Conservation (phyloP, 164 flowering plant species). For the Saururus chinensis region DNA sequence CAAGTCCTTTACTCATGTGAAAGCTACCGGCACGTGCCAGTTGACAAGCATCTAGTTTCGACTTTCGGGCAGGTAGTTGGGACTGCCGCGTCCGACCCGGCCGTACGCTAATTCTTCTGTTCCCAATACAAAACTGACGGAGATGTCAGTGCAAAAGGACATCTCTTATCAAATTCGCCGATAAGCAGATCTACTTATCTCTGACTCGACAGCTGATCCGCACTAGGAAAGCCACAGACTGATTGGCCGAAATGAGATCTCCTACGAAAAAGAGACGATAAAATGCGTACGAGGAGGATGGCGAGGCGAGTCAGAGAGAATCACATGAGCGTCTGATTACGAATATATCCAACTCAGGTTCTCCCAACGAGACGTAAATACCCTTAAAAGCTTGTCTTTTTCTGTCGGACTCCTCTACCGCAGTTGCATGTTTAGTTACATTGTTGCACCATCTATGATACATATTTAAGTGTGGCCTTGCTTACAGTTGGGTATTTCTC, state of each 20-base stretch:
- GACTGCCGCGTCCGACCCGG: constrained; percentile 1
- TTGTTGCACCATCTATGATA: no score
- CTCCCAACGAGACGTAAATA: no score
- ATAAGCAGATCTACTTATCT: constrained; percentile 2
- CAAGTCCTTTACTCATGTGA: no score
- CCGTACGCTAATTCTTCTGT: constrained; percentile 8
- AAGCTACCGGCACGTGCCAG: not conserved
- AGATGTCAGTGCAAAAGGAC: not conserved
- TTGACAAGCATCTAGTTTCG: not conserved
- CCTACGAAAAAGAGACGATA: constrained; percentile 4
- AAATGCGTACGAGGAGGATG: constrained; percentile 9
- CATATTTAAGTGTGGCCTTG: no score
- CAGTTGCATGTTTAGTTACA: no score
- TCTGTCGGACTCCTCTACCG: no score
- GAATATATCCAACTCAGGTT: not conserved
- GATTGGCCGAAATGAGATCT: constrained; percentile 9
- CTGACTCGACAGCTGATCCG: constrained; percentile 12
- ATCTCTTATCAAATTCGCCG: not conserved
- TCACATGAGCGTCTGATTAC: not conserved
- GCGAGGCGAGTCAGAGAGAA: constrained; percentile 2
- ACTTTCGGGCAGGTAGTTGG: no score
- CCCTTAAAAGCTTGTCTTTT: no score
- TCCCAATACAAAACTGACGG: constrained; percentile 6
- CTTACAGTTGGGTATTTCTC: no score
- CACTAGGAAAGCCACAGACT: constrained; percentile 12